phyloP scores from a whole-genome alignment of 2,329 filamentous ascomycete genomes.

The Aotearoamyces nothofagi region DNA sequence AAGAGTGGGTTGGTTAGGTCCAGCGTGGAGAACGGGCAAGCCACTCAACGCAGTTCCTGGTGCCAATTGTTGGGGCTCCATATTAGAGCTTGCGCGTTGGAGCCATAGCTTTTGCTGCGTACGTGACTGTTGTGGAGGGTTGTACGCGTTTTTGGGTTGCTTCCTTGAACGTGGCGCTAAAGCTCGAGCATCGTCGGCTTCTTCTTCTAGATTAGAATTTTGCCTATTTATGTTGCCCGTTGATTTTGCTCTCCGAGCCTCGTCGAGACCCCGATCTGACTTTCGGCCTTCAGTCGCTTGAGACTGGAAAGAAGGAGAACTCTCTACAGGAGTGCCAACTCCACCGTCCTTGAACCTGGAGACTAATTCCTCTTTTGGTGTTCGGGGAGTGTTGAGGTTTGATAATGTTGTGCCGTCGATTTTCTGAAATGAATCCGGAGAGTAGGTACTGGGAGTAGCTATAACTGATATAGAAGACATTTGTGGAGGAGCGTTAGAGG shows the following conservation, averaged over 20 bases:
- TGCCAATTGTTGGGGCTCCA: slow-evolving; percentile 43
- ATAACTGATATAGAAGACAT: slow-evolving; percentile 46
- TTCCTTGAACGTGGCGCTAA: slow-evolving; percentile 26
- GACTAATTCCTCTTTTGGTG: slow-evolving; percentile 28
- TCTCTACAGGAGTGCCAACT: slow-evolving; percentile 32
- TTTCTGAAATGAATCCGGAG: slow-evolving; percentile 18
- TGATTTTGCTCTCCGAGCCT: slow-evolving; percentile 15
- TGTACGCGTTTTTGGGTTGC: slow-evolving; percentile 9
- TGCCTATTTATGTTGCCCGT: slow-evolving; percentile 15
- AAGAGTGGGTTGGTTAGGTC: slow-evolving; percentile 11
- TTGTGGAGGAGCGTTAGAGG: slow-evolving; percentile 44
- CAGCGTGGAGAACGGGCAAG: slow-evolving; percentile 10
- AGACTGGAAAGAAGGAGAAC: slow-evolving; percentile 32
- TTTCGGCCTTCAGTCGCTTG: slow-evolving; percentile 9
- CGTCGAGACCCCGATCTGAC: slow-evolving; percentile 6
- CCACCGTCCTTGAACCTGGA: slow-evolving; percentile 42
- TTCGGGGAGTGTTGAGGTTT: slow-evolving; percentile 3
- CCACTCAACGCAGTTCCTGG: slow-evolving; percentile 22
- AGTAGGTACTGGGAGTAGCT: slow-evolving; percentile 24
- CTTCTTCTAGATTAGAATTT: slow-evolving; percentile 19
- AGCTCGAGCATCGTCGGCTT: slow-evolving; percentile 25
- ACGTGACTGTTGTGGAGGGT: slow-evolving; percentile 35
- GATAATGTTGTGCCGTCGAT: slow-evolving; percentile 6
- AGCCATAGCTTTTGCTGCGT: slow-evolving; percentile 66
- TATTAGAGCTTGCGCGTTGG: slow-evolving; percentile 56